Base-by-base conservation (phyloP, 2,329 filamentous ascomycete genomes). In the Ceratocystis alfenasii region DNA sequence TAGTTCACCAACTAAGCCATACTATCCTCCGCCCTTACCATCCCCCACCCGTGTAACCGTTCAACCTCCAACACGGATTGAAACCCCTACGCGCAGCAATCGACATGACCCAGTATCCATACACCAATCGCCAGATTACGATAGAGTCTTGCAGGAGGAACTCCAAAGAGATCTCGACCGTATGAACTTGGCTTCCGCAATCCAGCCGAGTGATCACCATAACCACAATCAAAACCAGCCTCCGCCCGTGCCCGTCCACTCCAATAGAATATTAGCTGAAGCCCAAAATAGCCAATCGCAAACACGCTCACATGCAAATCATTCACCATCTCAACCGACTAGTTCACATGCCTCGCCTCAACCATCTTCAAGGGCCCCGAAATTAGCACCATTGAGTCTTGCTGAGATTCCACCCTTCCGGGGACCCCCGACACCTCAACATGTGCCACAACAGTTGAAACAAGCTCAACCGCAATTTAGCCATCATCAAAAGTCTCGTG, bases 1-100 rank as follows among this genome's bases (percentile, higher is more conserved):
- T 8, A 36, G 20, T 1, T 67, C 65, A 30, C 62, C 63, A 48
- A 67, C 57, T 22, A 65, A 63, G 28, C 28, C 45, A 33, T 63
- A 67, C 28, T 41, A 50, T 10, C 41, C 55, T 10, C 59, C 57
- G 17, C 63, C 63, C 12, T 44, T 76, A 10, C 71, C 75, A 17
- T 85, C 85, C 3, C 84, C 86, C 6, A 75, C 81, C 1, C 87
- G 83, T 70, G 77, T 84, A 10, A 80, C 86, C 17, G 76, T 87
- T 30, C 84, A 85, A 22, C 76, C 78, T 17, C 66, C 66, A 10
- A 65, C 63, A 25, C 41, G 66, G 28, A 67, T 67, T 25, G 63
- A 67, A 48, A 67, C 66, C 5, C 66, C 66, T n/a, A 65, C 66
- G 41, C 41, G 48, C 41, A 67, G 30, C 25, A 65, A 36, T 41